Evolutionary conservation across 805 yeast genomes (phyloP), one percentile per base, ranked within the genome.

Genomic region (Metschnikowia sp.): DNA sequence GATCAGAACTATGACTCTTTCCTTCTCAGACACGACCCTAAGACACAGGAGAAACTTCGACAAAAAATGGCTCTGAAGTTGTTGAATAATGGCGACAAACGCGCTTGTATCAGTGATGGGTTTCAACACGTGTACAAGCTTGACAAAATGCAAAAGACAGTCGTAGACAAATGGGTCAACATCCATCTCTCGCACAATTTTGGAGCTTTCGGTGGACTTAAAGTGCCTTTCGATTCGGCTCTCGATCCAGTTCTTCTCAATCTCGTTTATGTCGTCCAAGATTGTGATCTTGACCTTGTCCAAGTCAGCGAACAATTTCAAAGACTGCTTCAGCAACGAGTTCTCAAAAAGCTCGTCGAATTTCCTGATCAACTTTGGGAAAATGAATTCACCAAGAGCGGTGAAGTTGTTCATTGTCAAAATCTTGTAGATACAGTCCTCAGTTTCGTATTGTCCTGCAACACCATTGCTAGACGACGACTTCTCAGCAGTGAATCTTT

Each of bases 401-500:
- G 72, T 73, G 47, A 70, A 66, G 52, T 72, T 72, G 55, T 72
- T 72, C 75, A 72, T 72, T 4, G 76, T 69, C 42, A 72, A 58
- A 2, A 72, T 62, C 50, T 72, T 72, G 59, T 59, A 72, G 9
- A 62, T 57, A 26, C 67, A 66, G 29, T 58, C 57, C 28, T 59
- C 65, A 13, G 58, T 50, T 32, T 59, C 58, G 30, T 51, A 40
- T 10, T 51, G 49, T 9, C 45, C 39, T 2, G 47, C 36, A 3
- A 40, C 45, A 26, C 36, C 54, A 15, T 64, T 53, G n/a, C 40
- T 39, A 12, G 44, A 19, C 12, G 40, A 35, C 1, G 53, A 29
- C 32, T 56, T 53, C 32, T 56, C 59, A 3, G 48, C 48, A 11
- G 60, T 62, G 49, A 68, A 72, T 47, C 58, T 63, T 50, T 72